phyloP scores from a whole-genome alignment of 306 rosid species.

The Alnus glutinosa region DNA sequence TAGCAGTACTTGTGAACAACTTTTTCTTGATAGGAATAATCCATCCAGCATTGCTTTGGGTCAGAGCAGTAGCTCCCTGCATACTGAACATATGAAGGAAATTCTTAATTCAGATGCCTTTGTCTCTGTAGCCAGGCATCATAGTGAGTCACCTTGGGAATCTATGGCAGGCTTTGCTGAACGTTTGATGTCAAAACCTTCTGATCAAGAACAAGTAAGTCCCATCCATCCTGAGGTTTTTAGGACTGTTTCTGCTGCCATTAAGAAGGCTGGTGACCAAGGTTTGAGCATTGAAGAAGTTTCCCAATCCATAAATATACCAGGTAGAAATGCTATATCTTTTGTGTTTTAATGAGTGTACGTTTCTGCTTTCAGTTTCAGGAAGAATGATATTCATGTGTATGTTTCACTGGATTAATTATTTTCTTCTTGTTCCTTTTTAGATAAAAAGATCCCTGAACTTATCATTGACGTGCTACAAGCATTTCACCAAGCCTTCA shows the following conservation, averaged over 20 bases:
- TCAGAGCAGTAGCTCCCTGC: conserved; percentile 28
- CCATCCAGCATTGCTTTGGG: conserved; percentile 18
- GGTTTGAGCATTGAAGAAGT: conserved; percentile 83
- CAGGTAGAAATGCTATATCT: conserved; percentile 51
- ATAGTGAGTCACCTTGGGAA: conserved; percentile 66
- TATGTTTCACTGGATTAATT: conserved; percentile 16
- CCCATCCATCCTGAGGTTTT: conserved; percentile 60
- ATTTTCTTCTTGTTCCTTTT: conserved; percentile 29
- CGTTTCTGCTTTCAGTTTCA: conserved; percentile 15
- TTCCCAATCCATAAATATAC: conserved; percentile 53
- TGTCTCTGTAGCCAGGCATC: conserved; percentile 37
- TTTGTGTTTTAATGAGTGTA: conserved; percentile 8
- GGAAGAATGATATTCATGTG: conserved; percentile 9
- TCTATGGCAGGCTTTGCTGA: conserved; percentile 71
- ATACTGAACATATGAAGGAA: conserved; percentile 46
- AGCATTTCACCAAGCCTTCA: conserved; percentile 64
- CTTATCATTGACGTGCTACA: conserved; percentile 70
- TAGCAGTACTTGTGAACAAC: conserved; percentile 31
- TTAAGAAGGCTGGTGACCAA: conserved; percentile 87
- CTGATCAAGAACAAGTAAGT: conserved; percentile 43
- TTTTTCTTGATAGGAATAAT: conserved; percentile 30
- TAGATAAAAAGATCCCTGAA: conserved; percentile 63
- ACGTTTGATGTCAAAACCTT: conserved; percentile 38
- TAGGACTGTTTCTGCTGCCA: conserved; percentile 62
- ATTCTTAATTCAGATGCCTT: conserved; percentile 36